phyloP scores from a whole-genome alignment of 805 yeast species.

The Trichomonascus vanleenenianus region DNA sequence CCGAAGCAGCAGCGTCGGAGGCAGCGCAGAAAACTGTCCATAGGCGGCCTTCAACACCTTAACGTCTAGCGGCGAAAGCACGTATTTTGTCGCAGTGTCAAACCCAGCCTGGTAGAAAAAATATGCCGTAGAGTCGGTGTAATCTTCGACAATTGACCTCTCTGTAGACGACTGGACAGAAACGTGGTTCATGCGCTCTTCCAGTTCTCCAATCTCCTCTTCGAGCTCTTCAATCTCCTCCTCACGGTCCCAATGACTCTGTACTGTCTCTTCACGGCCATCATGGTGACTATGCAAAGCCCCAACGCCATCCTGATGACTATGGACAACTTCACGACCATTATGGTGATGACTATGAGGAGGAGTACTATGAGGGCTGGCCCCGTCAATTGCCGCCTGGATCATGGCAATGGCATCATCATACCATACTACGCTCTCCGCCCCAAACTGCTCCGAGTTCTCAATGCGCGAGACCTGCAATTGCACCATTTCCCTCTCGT shows the following conservation, averaged over 20 bases:
- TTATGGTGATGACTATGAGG: neutral
- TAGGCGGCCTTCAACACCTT: slow-evolving; percentile 59
- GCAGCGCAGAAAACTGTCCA: slow-evolving; percentile 58
- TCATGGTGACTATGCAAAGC: neutral
- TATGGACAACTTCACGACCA: no score
- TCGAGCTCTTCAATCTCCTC: neutral
- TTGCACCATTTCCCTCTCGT: slow-evolving; percentile 49
- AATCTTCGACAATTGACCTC: slow-evolving; percentile 4
- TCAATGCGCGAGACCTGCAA: slow-evolving; percentile 45
- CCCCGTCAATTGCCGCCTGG: slow-evolving; percentile 35
- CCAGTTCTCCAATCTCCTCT: neutral
- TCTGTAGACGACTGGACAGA: neutral
- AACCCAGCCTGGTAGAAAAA: slow-evolving; percentile 77
- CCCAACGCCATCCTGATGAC: no score
- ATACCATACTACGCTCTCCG: slow-evolving; percentile 50
- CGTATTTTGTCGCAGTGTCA: slow-evolving; percentile 55
- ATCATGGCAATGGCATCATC: slow-evolving; percentile 50
- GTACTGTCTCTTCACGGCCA: slow-evolving; percentile 14
- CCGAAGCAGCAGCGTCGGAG: slow-evolving; percentile 50
- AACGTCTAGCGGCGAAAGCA: slow-evolving; percentile 72
- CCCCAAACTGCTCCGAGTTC: slow-evolving; percentile 46
- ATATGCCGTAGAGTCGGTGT: slow-evolving; percentile 40
- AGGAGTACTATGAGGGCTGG: slow-evolving; percentile 21
- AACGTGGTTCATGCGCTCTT: neutral
- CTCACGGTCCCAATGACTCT: slow-evolving; percentile 1